Conservation (phyloP, 805 yeast genomes). For the Candida jianshihensis region DNA sequence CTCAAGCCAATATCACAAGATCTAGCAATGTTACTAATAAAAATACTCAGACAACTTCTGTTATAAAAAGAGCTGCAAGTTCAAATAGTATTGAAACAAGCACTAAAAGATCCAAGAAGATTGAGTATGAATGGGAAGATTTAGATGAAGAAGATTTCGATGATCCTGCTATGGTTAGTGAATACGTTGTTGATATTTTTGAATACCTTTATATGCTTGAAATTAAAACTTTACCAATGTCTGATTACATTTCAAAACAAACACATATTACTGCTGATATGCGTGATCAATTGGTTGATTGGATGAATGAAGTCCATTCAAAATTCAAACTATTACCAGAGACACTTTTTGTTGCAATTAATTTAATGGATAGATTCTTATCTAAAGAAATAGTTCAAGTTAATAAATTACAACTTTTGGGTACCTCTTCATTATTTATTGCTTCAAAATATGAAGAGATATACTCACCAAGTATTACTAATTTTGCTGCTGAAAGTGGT, state of each 20-base stretch:
- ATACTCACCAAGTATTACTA: slow-evolving; percentile 77
- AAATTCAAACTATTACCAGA: slow-evolving; percentile 83
- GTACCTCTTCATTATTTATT: slow-evolving; percentile 79
- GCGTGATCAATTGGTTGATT: slow-evolving; percentile 86
- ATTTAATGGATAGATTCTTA: slow-evolving; percentile 83
- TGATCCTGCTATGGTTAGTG: slow-evolving; percentile 89
- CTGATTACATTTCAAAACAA: slow-evolving; percentile 32
- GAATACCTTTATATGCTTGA: slow-evolving; percentile 71
- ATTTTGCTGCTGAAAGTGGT: slow-evolving; percentile 80
- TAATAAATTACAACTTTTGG: slow-evolving; percentile 76
- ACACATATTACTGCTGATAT: slow-evolving; percentile 40
- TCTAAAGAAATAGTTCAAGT: slow-evolving; percentile 71
- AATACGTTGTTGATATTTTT: slow-evolving; percentile 84
- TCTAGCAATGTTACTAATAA: slow-evolving; percentile 8
- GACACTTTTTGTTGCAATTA: slow-evolving; percentile 76
- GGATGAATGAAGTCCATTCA: slow-evolving; percentile 87
- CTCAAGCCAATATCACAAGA: too few relatives aligned
- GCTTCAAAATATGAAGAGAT: slow-evolving; percentile 95
- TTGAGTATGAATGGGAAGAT: slow-evolving; percentile 56
- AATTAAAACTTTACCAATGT: slow-evolving; percentile 56
- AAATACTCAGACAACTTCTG: slow-evolving; percentile 40
- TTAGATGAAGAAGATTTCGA: slow-evolving; percentile 72
- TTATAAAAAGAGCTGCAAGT: slow-evolving; percentile 37
- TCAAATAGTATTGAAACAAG: slow-evolving; percentile 10
- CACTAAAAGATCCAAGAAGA: slow-evolving; percentile 17